Evolutionary conservation across 1,284 basidiomycete species (phyloP).

Genomic region (Coniophora puteana): DNA sequence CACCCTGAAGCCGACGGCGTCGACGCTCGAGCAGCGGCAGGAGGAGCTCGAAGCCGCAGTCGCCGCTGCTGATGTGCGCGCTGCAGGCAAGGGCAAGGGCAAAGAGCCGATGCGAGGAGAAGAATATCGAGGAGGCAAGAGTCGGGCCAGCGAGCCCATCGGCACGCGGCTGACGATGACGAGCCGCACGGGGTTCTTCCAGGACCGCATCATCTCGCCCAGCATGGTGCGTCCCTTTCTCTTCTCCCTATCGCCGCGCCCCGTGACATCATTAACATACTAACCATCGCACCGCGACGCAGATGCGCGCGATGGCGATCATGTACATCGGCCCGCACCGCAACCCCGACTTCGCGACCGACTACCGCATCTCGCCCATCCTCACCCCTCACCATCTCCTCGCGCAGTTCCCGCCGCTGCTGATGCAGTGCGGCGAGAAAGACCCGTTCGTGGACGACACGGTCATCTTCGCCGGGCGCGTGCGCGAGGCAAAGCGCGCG

Average conservation of each 20-base stretch:
- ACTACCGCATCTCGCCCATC: conserved; percentile 95
- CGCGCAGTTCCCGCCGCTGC: conserved; percentile 89
- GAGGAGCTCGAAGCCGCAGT: conserved; percentile 44
- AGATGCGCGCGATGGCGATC: conserved; percentile 99
- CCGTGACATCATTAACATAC: conserved; percentile 3
- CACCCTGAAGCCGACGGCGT: conserved; percentile 17
- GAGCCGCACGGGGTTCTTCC: conserved; percentile 91
- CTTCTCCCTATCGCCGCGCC: conserved; percentile 2
- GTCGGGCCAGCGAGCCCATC: conserved; percentile 49
- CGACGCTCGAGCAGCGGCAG: conserved; percentile 44
- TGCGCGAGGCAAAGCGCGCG: conserved; percentile 87
- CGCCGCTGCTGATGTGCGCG: conserved; percentile 44
- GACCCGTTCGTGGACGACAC: conserved; percentile 97
- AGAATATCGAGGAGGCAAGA: no score
- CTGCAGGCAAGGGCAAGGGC: conserved; percentile 27
- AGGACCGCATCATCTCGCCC: conserved; percentile 86
- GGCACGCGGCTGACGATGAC: conserved; percentile 95
- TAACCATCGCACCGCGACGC: conserved; percentile 8
- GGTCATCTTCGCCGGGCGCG: conserved; percentile 89
- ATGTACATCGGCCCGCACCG: conserved; percentile 92
- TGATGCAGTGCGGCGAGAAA: conserved; percentile 93
- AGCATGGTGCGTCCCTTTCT: conserved; percentile 68
- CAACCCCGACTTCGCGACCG: conserved; percentile 90
- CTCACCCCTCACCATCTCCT: conserved; percentile 82
- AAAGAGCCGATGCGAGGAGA: no score